phyloP scores from a whole-genome alignment of 2,329 filamentous ascomycete genomes.

The Acephala macrosclerotiorum region DNA sequence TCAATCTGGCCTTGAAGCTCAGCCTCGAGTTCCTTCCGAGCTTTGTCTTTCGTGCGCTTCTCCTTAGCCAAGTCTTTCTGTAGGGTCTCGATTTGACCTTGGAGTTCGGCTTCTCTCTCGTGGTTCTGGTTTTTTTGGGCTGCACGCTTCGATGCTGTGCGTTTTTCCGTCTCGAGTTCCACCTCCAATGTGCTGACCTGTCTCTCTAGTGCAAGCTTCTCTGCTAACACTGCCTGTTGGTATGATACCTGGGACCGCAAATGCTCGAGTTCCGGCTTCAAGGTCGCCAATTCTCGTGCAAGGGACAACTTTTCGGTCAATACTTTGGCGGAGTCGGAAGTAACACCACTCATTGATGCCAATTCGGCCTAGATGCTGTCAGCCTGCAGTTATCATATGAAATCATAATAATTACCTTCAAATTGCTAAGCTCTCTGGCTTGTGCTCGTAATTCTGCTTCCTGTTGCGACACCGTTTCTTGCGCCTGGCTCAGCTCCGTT shows the following conservation, averaged over 20 bases:
- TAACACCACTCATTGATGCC: conserved; percentile 69
- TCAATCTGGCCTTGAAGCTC: conserved; percentile 51
- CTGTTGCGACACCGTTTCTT: conserved; percentile 44
- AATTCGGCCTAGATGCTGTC: conserved; percentile 67
- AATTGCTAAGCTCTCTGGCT: conserved; percentile 60
- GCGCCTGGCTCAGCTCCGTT: conserved; percentile 56
- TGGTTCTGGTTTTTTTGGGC: conserved; percentile 50
- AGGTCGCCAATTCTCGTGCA: conserved; percentile 61
- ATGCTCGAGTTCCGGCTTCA: conserved; percentile 69
- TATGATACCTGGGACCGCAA: conserved; percentile 62
- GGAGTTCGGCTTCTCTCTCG: conserved; percentile 48
- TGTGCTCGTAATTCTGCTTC: conserved; percentile 55
- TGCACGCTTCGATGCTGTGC: conserved; percentile 64
- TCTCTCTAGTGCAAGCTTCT: conserved; percentile 81
- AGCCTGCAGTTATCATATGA: neutral
- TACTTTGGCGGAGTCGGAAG: conserved; percentile 73
- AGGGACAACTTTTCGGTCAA: conserved; percentile 71
- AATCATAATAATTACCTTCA: conserved; percentile 55
- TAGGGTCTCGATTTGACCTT: conserved; percentile 49
- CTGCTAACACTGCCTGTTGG: conserved; percentile 74
- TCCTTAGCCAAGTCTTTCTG: conserved; percentile 49
- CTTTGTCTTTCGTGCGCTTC: conserved; percentile 47
- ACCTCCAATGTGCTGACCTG: conserved; percentile 80
- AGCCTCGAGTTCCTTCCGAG: conserved; percentile 27
- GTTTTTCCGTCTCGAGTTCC: conserved; percentile 83